These are phyloP conservation scores for Candida ipomoeae DNA, from an alignment of 805 yeast species.

Conservation along the genomic window DNA sequence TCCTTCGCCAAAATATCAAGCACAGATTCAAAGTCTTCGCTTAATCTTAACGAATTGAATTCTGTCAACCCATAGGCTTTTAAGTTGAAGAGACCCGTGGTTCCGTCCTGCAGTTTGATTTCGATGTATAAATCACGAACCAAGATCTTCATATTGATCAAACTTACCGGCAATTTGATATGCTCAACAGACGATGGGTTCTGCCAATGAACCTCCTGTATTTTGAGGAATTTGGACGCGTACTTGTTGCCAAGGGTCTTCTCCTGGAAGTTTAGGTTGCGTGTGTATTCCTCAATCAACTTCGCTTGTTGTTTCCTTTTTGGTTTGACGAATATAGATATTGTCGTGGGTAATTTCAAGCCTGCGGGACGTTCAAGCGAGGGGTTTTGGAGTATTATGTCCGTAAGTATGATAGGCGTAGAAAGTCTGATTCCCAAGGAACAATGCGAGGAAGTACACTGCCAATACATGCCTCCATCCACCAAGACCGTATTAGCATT, in stretches of 20 bases:
- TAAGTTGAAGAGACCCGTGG: constrained; percentile 14
- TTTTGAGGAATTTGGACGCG: constrained; percentile 28
- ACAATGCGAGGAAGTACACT: constrained; percentile 27
- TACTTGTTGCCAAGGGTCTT: constrained; percentile 20
- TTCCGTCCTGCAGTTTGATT: constrained; percentile 8
- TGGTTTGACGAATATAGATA: constrained; percentile 32
- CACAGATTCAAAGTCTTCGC: constrained; percentile 13
- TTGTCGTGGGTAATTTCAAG: constrained; percentile 14
- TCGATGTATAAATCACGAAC: constrained; percentile 32
- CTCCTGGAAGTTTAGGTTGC: constrained; percentile 4
- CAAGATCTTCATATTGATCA: constrained; percentile 31
- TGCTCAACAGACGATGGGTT: constrained; percentile 20
- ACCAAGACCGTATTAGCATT: constrained; percentile 38
- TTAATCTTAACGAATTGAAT: constrained; percentile 6
- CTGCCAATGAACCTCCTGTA: constrained; percentile 22
- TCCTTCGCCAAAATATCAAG: constrained; percentile 8
- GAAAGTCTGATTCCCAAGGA: constrained; percentile 35
- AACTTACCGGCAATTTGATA: constrained; percentile 30
- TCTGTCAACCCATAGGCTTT: constrained; percentile 16
- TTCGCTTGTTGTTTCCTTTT: constrained; percentile 16
- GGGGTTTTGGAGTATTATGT: constrained; percentile 25
- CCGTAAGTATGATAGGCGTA: constrained; percentile 32
- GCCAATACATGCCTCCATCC: constrained; percentile 34
- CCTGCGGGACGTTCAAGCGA: constrained; percentile 7
- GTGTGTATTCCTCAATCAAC: constrained; percentile 18